These are phyloP conservation scores for Ormosia semicastrata DNA, from an alignment of 306 rosid species.

Conservation along the genomic window DNA sequence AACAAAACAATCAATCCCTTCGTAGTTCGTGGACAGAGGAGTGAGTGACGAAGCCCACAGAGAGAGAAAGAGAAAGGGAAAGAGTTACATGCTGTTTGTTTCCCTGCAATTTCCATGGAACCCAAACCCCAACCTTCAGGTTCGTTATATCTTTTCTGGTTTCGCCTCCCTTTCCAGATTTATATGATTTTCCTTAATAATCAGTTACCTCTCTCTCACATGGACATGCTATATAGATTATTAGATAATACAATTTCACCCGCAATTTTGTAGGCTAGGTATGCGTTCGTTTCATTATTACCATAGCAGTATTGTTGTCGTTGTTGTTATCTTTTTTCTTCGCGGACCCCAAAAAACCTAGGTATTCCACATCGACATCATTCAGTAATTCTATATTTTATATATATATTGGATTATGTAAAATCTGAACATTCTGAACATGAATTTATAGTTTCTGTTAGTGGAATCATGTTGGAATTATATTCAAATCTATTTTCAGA, in stretches of 20 bases:
- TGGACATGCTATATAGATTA: too few species aligned
- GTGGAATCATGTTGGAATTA: neutral
- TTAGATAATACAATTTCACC: too few species aligned
- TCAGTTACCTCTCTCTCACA: too few species aligned
- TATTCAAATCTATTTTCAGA: neutral
- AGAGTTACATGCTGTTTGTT: neutral
- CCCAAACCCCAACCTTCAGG: constrained; percentile 13
- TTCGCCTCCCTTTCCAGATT: too few species aligned
- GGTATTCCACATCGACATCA: neutral
- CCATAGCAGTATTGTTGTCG: too few species aligned
- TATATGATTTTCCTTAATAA: too few species aligned
- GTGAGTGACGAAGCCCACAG: too few species aligned
- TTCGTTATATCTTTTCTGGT: neutral
- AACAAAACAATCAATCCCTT: too few species aligned
- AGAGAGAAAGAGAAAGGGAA: too few species aligned
- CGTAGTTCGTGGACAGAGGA: too few species aligned
- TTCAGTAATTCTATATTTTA: neutral
- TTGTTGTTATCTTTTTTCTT: too few species aligned
- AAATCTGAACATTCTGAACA: neutral
- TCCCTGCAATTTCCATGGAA: constrained; percentile 7
- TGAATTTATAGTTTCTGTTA: neutral
- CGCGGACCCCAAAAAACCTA: too few species aligned
- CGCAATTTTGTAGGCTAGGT: neutral
- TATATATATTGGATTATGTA: neutral
- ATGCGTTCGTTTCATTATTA: neutral